Percentiles rank a stretch among this genome's conserved stretches.
phyloP scores from a whole-genome alignment of 805 yeast genomes.

The baker's yeast (Saccharomyces cerevisiae) region DNA sequence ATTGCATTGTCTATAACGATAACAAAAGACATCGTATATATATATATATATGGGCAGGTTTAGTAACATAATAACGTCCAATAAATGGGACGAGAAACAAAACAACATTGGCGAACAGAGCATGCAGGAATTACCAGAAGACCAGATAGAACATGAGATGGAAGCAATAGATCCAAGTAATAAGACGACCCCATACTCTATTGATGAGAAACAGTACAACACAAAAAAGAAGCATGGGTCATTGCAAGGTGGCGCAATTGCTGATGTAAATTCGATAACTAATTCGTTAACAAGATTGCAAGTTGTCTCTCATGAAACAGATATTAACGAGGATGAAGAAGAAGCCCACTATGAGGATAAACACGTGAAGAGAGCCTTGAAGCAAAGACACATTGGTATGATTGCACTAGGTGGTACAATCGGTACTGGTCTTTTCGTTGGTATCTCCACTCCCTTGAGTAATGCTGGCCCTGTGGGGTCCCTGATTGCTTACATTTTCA shows the following conservation, averaged over 20 bases:
- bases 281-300: slow-evolving; percentile 5
- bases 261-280: slow-evolving; percentile 6
- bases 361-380: slow-evolving; percentile 48
- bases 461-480: slow-evolving; percentile 60
- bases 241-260: neutral
- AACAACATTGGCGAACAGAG: neutral
- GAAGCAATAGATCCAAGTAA: neutral
- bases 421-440: slow-evolving; percentile 63
- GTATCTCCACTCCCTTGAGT: slow-evolving; percentile 47
- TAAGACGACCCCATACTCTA: slow-evolving; percentile 1
- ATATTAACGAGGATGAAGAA: slow-evolving; percentile 19
- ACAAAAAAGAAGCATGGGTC: neutral
- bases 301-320: slow-evolving; percentile 1
- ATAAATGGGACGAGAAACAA: slow-evolving; percentile 1
- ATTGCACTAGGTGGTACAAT: slow-evolving; percentile 69
- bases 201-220: slow-evolving; percentile 1
- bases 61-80: slow-evolving; percentile 7
- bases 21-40: neutral
- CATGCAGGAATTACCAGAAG: neutral
- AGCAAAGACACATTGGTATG: slow-evolving; percentile 61
- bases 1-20: neutral
- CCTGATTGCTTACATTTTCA: slow-evolving; percentile 51
- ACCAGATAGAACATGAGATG: slow-evolving; percentile 2
- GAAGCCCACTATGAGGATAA: slow-evolving; percentile 31
- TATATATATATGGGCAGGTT: slow-evolving; percentile 7